Percentiles rank a stretch among this genome's conserved stretches.
Evolutionary conservation across 2,329 filamentous ascomycete species (phyloP).

Genomic region (Ophiostoma piceae): DNA sequence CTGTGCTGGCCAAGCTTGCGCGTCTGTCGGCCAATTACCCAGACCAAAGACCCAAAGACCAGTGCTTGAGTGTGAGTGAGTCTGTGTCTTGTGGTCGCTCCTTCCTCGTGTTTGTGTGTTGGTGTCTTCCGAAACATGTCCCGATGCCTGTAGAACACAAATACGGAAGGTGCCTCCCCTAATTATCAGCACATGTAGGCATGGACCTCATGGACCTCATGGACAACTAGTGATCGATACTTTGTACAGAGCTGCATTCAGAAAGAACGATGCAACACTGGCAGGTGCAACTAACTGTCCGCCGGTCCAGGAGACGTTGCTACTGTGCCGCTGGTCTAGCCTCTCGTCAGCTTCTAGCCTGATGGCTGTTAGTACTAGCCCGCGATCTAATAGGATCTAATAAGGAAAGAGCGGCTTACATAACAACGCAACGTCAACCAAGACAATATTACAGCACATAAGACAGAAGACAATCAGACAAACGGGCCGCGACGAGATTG

Average conservation of each 20-base stretch:
- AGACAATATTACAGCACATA: not conserved
- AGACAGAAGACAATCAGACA: not conserved
- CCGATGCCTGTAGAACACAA: not conserved
- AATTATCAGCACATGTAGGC: too few relatives aligned
- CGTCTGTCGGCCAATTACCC: slow-evolving; percentile 21
- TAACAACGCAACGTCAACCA: slow-evolving; percentile 6
- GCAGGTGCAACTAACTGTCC: slow-evolving; percentile 7
- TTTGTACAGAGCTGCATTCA: not conserved
- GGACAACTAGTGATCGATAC: too few relatives aligned
- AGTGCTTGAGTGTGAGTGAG: not conserved
- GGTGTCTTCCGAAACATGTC: not conserved
- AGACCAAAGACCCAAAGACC: not conserved
- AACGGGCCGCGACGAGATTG: not conserved
- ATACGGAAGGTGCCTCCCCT: not conserved
- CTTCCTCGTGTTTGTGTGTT: not conserved
- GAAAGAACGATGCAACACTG: not conserved
- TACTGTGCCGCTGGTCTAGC: slow-evolving; percentile 2
- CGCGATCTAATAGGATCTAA: not conserved
- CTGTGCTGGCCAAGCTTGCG: slow-evolving; percentile 16
- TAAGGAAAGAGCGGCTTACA: not conserved
- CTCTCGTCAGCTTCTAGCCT: not conserved
- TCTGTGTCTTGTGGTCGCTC: not conserved
- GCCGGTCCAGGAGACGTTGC: not conserved
- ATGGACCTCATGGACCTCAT: too few relatives aligned
- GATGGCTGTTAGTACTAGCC: too few relatives aligned